Base-by-base conservation (phyloP, 2,329 filamentous ascomycete genomes). In the Penicillium paneum region DNA sequence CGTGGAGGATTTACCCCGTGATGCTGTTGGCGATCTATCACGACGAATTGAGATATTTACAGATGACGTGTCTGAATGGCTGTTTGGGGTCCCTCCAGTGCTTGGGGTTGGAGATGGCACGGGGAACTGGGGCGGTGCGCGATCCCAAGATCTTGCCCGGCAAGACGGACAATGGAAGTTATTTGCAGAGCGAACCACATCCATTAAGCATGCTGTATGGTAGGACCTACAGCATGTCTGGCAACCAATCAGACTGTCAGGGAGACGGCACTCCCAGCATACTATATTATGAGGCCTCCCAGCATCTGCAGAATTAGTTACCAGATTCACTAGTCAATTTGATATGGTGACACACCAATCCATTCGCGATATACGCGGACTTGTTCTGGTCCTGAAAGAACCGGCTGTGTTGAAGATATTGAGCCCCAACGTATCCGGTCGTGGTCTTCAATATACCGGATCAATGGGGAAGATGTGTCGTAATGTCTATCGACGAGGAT, bases 211-310 rank as follows among this genome's bases (percentile, higher is more conserved):
- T 15, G 49, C 51, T 24, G 49, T 48, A 52, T 71, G 68, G 52
- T 71, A 70, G 10, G 68, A 66, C 52, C 68, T 64, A 56, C 65
- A 69, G 55, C 68, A 71, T 8, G 67, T 68, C 43, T 61, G 58
- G 52, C 69, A 71, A 1, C 50, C 53, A 36, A 68, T 56, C 21
- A 71, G 36, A 38, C 64, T 58, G 21, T 63, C 61, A 7, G 69
- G 67, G 19, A 56, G 56, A 15, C 60, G 60, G 42, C 67, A 71
- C 17, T 55, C 49, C 1, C 63, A 69, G 34, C 68, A 71, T 38
- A 71, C 61, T 17, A 71, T 41, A 49, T 69, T 67, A 49, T 70
- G 67, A 19, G 64, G 67, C 46, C 59, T 67, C 13, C 67, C 69
- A 42, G 60, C 58, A 41, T 52, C 67, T 71, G 46, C 12, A 29